Evolutionary conservation across 805 yeast species (phyloP).

Genomic region (Yarrowia phangngaensis): DNA sequence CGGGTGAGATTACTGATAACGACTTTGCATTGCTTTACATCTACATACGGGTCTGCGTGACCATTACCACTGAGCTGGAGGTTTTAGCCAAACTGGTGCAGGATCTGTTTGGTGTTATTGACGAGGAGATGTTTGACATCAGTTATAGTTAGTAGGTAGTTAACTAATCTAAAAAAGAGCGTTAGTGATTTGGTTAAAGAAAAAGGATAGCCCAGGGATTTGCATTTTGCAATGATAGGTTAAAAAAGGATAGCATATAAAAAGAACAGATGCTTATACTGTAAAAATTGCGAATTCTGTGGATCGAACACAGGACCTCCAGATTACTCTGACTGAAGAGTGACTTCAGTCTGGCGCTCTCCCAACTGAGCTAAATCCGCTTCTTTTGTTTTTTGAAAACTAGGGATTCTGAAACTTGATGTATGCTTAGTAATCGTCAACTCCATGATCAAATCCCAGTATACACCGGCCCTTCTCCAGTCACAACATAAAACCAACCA

Average conservation of each 20-base stretch:
- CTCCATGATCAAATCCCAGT: no score
- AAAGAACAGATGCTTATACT: no score
- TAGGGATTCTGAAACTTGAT: no score
- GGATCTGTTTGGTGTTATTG: constrained; percentile 60
- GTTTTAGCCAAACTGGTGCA: constrained; percentile 53
- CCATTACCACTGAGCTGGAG: constrained; percentile 62
- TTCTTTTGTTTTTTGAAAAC: not conserved
- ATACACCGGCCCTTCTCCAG: no score
- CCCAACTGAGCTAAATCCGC: constrained; percentile 41
- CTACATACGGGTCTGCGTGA: constrained; percentile 65
- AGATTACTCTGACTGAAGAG: constrained; percentile 42
- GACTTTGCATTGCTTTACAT: constrained; percentile 76
- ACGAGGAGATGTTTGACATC: constrained; percentile 56
- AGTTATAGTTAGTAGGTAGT: constrained; percentile 6
- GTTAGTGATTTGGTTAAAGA: no score
- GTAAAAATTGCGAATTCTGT: constrained; percentile 46
- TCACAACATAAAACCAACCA: no score
- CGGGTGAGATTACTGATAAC: constrained; percentile 46
- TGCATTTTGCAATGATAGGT: not conserved
- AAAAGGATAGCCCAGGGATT: no score
- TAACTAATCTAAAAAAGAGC: no score
- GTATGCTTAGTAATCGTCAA: no score
- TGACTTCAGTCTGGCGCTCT: constrained; percentile 42
- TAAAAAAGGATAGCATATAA: not conserved
- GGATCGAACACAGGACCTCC: constrained; percentile 85